Base-by-base conservation (phyloP, 2,329 filamentous ascomycete species). In the Curvularia sp. region DNA sequence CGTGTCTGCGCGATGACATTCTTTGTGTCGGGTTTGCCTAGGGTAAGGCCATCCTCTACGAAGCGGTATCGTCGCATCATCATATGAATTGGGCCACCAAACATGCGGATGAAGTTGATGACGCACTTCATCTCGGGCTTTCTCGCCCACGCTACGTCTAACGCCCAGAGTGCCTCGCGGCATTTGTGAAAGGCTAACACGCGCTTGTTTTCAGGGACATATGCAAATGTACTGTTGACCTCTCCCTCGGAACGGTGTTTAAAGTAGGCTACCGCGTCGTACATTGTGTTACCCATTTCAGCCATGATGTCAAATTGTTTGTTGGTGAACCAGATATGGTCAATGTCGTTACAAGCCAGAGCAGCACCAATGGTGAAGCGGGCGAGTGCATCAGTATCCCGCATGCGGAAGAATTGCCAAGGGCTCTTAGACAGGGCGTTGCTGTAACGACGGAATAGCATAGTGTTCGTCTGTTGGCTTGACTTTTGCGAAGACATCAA, bases 221-320 rank as follows among this genome's bases (percentile, higher is more conserved):
- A 75, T 20, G 68, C 70, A 39, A 75, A 76, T 1, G 72, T 75
- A 62, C 57, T 73, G 61, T 76, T 75, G 10, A 72, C 75, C 57
- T 76, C 73, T 10, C 73, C 72, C 51, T 76, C 75, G 26, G 63
- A 58, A 8, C 73, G 70, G 54, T 77, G 74, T 67, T 76, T 76
- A 64, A 59, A 75, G 61, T 73, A 76, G 5, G 72, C 63, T 9
- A 74, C 62, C 10, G 72, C 70, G 39, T 77, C 74, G 60, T 76
- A 76, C 35, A 75, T 57, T 8, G 65, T 69, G 39, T 67, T 67
- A 1, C 66, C 68, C 5, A 77, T 62, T 60, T 75, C 70, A 22
- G 68, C 35, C 47, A 59, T 28, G 18, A 59, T 49, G 28, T 59
- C 57, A 24, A 49, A 57, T 31, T 59, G 44, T 3, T 43, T 22